Evolutionary conservation across 331 rosid genomes (phyloP), one percentile per base, ranked within the genome.

Genomic region (Malus hybrid): DNA sequence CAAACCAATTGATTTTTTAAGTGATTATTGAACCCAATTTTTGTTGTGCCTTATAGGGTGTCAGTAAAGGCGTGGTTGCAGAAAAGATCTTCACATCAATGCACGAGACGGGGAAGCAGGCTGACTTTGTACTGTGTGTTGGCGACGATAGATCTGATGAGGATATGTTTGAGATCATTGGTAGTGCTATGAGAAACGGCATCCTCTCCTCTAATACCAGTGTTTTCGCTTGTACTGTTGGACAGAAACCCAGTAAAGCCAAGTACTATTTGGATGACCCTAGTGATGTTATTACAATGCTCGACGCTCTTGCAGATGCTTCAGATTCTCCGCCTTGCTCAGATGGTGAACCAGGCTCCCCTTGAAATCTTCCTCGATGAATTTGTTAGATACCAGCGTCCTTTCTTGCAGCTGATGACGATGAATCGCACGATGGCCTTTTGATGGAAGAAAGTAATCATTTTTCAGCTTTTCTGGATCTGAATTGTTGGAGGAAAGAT

Each of bases 181-280:
- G 81, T 68, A 80, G 42, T 77, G 86, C 89, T 6, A 58, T 71
- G 39, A 66, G 66, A 44, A 82, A 42, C 55, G 75, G 81, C 14
- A 32, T 77, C 46, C 80, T 85, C 39, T 82, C 89, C 48, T 66
- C 84, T 14, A 80, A 66, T 78, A 77, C 86, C 16, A 62, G 34
- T 20, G 86, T 85, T 14, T 85, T 82, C 57, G 89, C 89, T 8
- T 85, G 89, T 75, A 85, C 89, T 0, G 89, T 85, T 16, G 89
- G 89, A 73, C 89, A 85, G 78, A 85, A 85, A 77, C 89, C 89
- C n/a, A 85, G 89, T 79, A 85, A 85, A 69, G 89, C 89, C 28
- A 85, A 85, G 79, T 85, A 85, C 80, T 85, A 85, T 66, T 71
- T 85, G 80, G 89, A 85, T 57, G 89, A 85, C 76, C 79, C 89